Evolutionary conservation across 1,284 basidiomycete genomes (phyloP).

Genomic region (Leccinum fuscescens): DNA sequence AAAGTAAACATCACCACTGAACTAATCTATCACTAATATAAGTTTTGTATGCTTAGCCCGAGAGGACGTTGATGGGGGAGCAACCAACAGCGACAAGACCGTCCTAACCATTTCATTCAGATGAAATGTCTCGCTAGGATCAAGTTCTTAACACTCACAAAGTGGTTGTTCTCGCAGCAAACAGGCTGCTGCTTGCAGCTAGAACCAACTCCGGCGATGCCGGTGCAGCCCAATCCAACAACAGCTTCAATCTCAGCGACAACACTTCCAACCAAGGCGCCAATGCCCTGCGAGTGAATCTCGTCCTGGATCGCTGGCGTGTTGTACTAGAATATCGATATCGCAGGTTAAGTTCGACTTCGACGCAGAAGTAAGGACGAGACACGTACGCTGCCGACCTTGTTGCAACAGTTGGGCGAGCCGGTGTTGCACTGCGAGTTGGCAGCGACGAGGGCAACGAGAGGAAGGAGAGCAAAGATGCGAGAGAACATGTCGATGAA

Average conservation of each 20-base stretch:
- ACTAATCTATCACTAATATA: not conserved
- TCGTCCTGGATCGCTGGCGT: not conserved
- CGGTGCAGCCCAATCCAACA: slow-evolving; percentile 3
- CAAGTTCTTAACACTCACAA: slow-evolving; percentile 1
- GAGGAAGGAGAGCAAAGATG: slow-evolving; percentile 23
- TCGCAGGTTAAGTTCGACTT: not conserved
- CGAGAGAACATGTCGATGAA: slow-evolving; percentile 1
- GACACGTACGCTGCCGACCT: slow-evolving; percentile 1
- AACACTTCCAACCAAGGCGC: not conserved
- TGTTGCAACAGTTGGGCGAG: slow-evolving; percentile 8
- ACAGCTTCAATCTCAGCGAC: not conserved
- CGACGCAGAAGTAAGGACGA: not conserved
- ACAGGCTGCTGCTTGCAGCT: slow-evolving; percentile 11
- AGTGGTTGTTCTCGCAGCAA: slow-evolving; percentile 9
- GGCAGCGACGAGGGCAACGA: slow-evolving; percentile 13
- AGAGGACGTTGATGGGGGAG: not conserved
- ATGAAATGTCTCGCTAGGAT: not conserved
- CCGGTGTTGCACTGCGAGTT: not conserved
- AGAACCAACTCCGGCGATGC: not conserved
- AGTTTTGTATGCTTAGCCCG: no score
- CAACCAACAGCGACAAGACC: slow-evolving; percentile 3
- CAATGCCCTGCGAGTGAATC: not conserved
- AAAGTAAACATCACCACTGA: not conserved
- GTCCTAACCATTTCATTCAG: slow-evolving; percentile 3
- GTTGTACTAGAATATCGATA: no score